Percentiles rank a stretch among this genome's conserved stretches.
phyloP scores from a whole-genome alignment of 2,329 filamentous ascomycete genomes.

The Polytolypa hystricis region DNA sequence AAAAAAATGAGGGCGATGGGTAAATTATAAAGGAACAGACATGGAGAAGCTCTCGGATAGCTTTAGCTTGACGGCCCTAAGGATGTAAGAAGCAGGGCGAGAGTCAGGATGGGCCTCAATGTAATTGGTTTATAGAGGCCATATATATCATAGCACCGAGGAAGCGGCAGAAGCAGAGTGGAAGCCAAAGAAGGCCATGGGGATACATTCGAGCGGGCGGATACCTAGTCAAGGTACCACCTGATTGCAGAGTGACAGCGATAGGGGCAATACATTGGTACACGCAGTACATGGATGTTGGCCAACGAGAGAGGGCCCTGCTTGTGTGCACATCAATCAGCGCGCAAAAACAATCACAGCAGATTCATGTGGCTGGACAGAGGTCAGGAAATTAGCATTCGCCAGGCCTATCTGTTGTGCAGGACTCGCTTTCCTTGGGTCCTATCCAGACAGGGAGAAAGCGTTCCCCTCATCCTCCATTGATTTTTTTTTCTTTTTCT shows the following conservation, averaged over 20 bases:
- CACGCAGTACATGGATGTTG: conserved; percentile 1
- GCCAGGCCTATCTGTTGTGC: background rate
- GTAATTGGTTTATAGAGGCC: too few relatives aligned
- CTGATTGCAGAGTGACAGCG: conserved; percentile 4
- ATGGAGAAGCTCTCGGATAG: too few relatives aligned
- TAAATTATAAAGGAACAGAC: too few relatives aligned
- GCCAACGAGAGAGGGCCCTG: background rate
- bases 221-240: background rate
- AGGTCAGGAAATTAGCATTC: background rate
- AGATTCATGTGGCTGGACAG: conserved; percentile 1
- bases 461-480: background rate
- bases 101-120: too few relatives aligned
- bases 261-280: conserved; percentile 5
- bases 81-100: too few relatives aligned
- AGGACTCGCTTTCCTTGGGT: background rate
- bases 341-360: conserved; percentile 1
- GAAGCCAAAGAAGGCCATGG: too few relatives aligned
- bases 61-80: too few relatives aligned
- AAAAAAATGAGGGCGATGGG: too few relatives aligned
- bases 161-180: too few relatives aligned
- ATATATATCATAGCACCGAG: too few relatives aligned
- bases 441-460: too few relatives aligned
- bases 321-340: background rate
- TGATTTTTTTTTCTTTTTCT: background rate
- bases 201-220: background rate